Evolutionary conservation across 441 rosid species (phyloP).

Genomic region (Sinapis alba): DNA sequence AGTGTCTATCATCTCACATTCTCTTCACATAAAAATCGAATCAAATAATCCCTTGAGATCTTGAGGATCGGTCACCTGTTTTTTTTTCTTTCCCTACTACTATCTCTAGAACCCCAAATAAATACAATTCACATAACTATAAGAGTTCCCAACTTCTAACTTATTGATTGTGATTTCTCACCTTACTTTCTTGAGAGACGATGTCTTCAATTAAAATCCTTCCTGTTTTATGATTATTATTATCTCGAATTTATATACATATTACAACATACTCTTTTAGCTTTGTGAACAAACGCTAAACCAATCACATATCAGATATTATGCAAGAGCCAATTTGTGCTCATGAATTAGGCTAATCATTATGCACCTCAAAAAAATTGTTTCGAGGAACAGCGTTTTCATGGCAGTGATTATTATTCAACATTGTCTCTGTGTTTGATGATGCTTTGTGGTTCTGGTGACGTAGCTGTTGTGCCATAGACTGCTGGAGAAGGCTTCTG

Average conservation of each 20-base stretch:
- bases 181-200: background rate
- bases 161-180: slow-evolving; percentile 32
- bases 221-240: background rate
- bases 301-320: background rate
- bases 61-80: background rate
- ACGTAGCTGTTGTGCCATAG: background rate
- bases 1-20: slow-evolving; percentile 9
- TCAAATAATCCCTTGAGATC: background rate
- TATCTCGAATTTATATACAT: too few relatives aligned
- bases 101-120: slow-evolving; percentile 1
- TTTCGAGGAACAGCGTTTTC: slow-evolving; percentile 4
- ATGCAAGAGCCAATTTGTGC: background rate
- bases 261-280: too few relatives aligned
- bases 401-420: slow-evolving; percentile 58
- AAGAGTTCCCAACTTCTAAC: slow-evolving; percentile 27
- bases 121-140: slow-evolving; percentile 1
- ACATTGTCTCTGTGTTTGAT: slow-evolving; percentile 73
- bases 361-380: background rate
- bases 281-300: too few relatives aligned
- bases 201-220: background rate
- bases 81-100: background rate
- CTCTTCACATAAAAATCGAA: background rate
- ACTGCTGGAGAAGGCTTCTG: background rate
- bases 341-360: background rate
- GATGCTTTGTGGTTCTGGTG: background rate